A percentile compares a stretch with the other conserved stretches of the same genome.
Conservation (phyloP, 2,329 filamentous ascomycete species). For the Aspergillus ustus region DNA sequence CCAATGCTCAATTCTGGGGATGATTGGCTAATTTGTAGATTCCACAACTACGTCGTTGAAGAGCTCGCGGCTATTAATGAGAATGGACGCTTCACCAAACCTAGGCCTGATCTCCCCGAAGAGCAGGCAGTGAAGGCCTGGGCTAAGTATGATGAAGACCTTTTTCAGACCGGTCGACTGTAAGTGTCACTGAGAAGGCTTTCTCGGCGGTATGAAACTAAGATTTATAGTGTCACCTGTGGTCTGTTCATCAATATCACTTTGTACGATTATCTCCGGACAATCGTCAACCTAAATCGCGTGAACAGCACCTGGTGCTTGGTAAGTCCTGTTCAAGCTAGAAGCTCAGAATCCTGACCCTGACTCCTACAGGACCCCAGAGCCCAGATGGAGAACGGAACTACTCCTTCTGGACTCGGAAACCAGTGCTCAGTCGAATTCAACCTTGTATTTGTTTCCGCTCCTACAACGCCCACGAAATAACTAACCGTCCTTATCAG, state of each 20-base stretch:
- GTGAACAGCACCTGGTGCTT: constrained; percentile 79
- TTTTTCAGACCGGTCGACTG: constrained; percentile 79
- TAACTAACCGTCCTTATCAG: not conserved
- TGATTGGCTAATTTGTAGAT: constrained; percentile 42
- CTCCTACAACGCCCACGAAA: too few relatives aligned
- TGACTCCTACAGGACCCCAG: constrained; percentile 64
- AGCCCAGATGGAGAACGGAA: constrained; percentile 67
- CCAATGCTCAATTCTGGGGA: not conserved
- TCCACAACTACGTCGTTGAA: constrained; percentile 84
- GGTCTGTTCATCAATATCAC: constrained; percentile 81
- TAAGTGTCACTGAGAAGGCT: constrained; percentile 22
- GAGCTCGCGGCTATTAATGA: constrained; percentile 88
- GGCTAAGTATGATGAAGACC: constrained; percentile 74
- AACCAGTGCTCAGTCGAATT: constrained; percentile 88
- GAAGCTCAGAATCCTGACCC: not conserved
- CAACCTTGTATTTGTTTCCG: constrained; percentile 60
- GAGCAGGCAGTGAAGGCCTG: constrained; percentile 58
- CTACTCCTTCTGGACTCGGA: constrained; percentile 72
- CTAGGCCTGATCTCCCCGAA: constrained; percentile 54
- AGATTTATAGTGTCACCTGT: constrained; percentile 60
- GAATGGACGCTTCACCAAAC: constrained; percentile 73
- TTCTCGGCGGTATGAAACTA: constrained; percentile 44
- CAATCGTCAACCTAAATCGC: constrained; percentile 73
- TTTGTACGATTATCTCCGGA: constrained; percentile 76
- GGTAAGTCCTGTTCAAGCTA: constrained; percentile 26